These are phyloP conservation scores for Yamadazyma akitaensis DNA, from an alignment of 805 yeast genomes.

Conservation along the genomic window DNA sequence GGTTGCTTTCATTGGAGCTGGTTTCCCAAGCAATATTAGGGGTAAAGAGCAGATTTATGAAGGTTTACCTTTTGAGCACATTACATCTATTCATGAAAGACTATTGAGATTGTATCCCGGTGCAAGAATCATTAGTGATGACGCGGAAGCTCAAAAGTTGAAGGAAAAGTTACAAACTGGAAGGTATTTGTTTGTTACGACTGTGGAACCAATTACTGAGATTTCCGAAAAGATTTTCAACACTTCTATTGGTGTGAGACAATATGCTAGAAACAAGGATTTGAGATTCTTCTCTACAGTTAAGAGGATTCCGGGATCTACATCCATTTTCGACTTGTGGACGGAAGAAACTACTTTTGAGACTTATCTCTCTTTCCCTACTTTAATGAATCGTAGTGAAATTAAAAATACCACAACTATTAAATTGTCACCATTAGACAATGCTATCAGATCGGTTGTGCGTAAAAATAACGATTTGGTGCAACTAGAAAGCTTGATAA, in stretches of 20 bases:
- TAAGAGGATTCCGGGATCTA: slow-evolving; percentile 70
- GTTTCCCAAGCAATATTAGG: slow-evolving; percentile 76
- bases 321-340: slow-evolving; percentile 75
- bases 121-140: slow-evolving; percentile 63
- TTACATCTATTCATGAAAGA: slow-evolving; percentile 76
- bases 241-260: slow-evolving; percentile 59
- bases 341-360: slow-evolving; percentile 82
- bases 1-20: slow-evolving; percentile 77
- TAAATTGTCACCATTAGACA: slow-evolving; percentile 78
- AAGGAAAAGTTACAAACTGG: slow-evolving; percentile 59
- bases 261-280: slow-evolving; percentile 73
- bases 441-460: slow-evolving; percentile 67
- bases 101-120: slow-evolving; percentile 76
- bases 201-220: slow-evolving; percentile 67
- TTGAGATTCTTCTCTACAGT: slow-evolving; percentile 66
- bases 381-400: slow-evolving; percentile 82
- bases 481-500: slow-evolving; percentile 60
- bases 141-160: slow-evolving; percentile 52
- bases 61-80: slow-evolving; percentile 84
- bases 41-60: slow-evolving; percentile 79
- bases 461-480: slow-evolving; percentile 70
- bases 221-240: slow-evolving; percentile 44
- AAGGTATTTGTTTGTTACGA: slow-evolving; percentile 64
- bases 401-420: slow-evolving; percentile 47
- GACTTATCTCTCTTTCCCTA: slow-evolving; percentile 76